Evolutionary conservation across 768 basidiomycete genomes (phyloP).

Genomic region (Dentipellis sp.): DNA sequence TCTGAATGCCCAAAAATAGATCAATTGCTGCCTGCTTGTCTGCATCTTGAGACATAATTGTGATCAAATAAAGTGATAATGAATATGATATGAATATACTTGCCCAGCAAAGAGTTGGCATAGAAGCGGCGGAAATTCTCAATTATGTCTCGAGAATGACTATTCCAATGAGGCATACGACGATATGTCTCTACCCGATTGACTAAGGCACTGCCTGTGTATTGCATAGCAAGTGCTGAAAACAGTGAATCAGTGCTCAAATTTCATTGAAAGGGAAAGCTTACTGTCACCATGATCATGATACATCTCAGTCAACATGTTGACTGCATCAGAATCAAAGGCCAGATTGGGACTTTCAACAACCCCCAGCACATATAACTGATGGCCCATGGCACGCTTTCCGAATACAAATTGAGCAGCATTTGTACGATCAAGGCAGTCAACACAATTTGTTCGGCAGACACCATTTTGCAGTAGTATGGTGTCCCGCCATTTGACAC

Average conservation of each 20-base stretch:
- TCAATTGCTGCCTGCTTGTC: slow-evolving; percentile 98
- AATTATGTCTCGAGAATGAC: slow-evolving; percentile 92
- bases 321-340: slow-evolving; percentile 91
- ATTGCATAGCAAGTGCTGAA: slow-evolving; percentile 87
- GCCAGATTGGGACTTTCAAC: slow-evolving; percentile 77
- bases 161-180: slow-evolving; percentile 94
- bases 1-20: slow-evolving; percentile 79
- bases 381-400: slow-evolving; percentile 89
- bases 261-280: slow-evolving; percentile 18
- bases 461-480: slow-evolving; percentile 89
- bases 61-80: not conserved
- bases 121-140: slow-evolving; percentile 94
- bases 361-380: slow-evolving; percentile 89
- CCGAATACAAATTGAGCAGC: slow-evolving; percentile 96
- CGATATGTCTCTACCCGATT: slow-evolving; percentile 95
- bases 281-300: slow-evolving; percentile 94
- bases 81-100: slow-evolving; percentile 4
- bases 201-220: slow-evolving; percentile 92
- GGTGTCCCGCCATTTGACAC: slow-evolving; percentile 42
- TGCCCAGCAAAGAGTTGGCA: slow-evolving; percentile 86
- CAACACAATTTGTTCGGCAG: slow-evolving; percentile 92
- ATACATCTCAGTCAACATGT: slow-evolving; percentile 98
- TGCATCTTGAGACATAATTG: slow-evolving; percentile 47
- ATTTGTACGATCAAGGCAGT: slow-evolving; percentile 94
- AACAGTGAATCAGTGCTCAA: not conserved